Conservation (phyloP, 1,284 basidiomycete species). For the Pseudozyma thailandica region DNA sequence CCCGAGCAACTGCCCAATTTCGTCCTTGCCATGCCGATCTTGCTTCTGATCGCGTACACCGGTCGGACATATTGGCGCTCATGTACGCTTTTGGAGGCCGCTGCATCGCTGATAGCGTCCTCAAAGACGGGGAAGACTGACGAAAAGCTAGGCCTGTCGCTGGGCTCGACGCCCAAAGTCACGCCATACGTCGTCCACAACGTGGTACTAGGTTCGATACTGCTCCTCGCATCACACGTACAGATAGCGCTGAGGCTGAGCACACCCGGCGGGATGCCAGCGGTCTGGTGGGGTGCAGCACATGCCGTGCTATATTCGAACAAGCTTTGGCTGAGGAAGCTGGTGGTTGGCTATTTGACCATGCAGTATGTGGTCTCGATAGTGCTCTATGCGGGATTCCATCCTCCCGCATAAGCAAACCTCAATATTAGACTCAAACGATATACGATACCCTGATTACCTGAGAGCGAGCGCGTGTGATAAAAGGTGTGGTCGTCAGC, state of each 20-base stretch:
- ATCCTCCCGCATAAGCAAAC: slow-evolving; percentile 81
- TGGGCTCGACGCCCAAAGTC: slow-evolving; percentile 18
- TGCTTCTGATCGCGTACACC: slow-evolving; percentile 12
- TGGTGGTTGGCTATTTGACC: slow-evolving; percentile 77
- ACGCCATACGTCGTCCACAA: slow-evolving; percentile 79
- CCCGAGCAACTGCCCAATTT: slow-evolving; percentile 86
- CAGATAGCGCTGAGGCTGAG: slow-evolving; percentile 88
- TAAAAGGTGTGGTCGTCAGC: too few species aligned
- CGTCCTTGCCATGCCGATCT: slow-evolving; percentile 79
- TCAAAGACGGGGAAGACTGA: too few species aligned
- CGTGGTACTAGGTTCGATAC: slow-evolving; percentile 72
- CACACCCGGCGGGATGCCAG: slow-evolving; percentile 76
- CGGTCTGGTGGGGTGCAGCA: slow-evolving; percentile 81
- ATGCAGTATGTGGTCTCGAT: slow-evolving; percentile 79
- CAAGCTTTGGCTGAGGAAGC: slow-evolving; percentile 1
- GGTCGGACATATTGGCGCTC: slow-evolving; percentile 61
- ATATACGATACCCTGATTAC: too few species aligned
- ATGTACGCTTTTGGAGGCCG: not conserved
- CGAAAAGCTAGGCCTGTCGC: not conserved
- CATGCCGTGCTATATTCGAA: slow-evolving; percentile 73
- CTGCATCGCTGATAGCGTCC: slow-evolving; percentile 54
- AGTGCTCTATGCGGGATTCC: slow-evolving; percentile 85
- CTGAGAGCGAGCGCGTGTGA: too few species aligned
- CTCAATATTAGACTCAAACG: too few species aligned
- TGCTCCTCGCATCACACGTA: slow-evolving; percentile 84